Evolutionary conservation across 768 basidiomycete genomes (phyloP), one percentile per base, ranked within the genome.

Genomic region (Nidula microcarpa): DNA sequence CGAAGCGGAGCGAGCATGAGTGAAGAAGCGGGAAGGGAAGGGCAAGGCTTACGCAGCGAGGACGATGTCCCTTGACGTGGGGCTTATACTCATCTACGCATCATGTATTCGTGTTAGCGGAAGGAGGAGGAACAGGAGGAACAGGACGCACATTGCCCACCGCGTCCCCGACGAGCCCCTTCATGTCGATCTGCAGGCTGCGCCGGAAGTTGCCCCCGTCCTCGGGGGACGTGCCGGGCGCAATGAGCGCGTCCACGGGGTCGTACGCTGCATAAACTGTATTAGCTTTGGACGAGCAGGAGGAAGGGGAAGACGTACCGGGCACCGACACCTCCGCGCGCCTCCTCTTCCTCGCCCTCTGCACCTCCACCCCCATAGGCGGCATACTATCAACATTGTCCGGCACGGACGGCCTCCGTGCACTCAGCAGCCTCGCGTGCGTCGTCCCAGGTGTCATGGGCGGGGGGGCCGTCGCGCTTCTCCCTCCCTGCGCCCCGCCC

Each of bases 31-130:
- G 14, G 11, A 49, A 32, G 23, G 41, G 18, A 34, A 47, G 43
- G 18, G 1, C 10, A 45, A 46, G 44, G 70, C 86, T 59, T 71
- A 92, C 88, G 91, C 87, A 48, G 93, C 95, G 44, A 98, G 81
- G 3, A 93, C 93, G 23, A 98, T 79, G 64, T 98, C 95, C 17
- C 95, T 80, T 50, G 84, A 88, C 5, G 87, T 78, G 8, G 95
- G 95, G 60, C 91, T 90, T 50, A 97, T 95, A 53, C 89, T 91
- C 91, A 94, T 91, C 91, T 93, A 60, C 8, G 49, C 1, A 48
- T 41, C n/a, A 4, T 5, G 16, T 41, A 13, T 43, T 48, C 18
- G 30, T 65, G 35, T 58, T 50, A 23, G 37, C 17, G n/a, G 32
- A 4, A 45, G 58, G 32, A 11, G 16, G 46, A 35, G 32, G 14